Conservation (phyloP, 495 filamentous ascomycete genomes). For the Letharia lupina region DNA sequence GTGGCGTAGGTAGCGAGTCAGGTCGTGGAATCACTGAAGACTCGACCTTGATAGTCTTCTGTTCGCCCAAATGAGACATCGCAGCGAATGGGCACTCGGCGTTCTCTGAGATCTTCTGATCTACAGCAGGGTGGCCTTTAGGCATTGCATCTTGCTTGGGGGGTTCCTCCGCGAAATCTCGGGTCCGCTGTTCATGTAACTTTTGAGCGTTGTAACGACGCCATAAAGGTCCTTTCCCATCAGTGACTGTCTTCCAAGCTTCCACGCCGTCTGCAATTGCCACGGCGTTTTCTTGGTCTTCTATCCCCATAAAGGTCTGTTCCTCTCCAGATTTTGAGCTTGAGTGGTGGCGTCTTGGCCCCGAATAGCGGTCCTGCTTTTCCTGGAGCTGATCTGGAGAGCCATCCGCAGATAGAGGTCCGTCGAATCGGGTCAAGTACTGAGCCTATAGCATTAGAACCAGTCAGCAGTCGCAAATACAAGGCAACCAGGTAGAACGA, state of each 20-base stretch:
- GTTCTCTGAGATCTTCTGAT: constrained; percentile 14
- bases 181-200: not conserved
- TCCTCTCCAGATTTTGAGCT: not conserved
- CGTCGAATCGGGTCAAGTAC: not conserved
- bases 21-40: constrained; percentile 34
- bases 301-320: not conserved
- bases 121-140: constrained; percentile 10
- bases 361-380: not conserved
- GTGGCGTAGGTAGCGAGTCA: constrained; percentile 26
- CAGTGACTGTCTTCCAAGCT: constrained; percentile 15
- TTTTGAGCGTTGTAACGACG: constrained; percentile 4
- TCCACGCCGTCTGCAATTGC: constrained; percentile 15
- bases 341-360: not conserved
- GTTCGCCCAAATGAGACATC: constrained; percentile 23
- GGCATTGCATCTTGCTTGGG: not conserved
- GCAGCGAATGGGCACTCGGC: constrained; percentile 40
- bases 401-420: not conserved
- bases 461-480: not conserved
- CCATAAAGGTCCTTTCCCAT: constrained; percentile 12
- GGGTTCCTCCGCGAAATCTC: not conserved
- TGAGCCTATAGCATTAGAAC: not conserved
- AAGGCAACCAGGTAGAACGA: not conserved
- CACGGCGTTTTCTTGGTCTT: constrained; percentile 8
- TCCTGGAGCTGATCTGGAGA: not conserved
- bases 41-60: constrained; percentile 17